Evolutionary conservation across 352 stramenopile genomes (phyloP).

Genomic region (Pythium aristosporum): DNA sequence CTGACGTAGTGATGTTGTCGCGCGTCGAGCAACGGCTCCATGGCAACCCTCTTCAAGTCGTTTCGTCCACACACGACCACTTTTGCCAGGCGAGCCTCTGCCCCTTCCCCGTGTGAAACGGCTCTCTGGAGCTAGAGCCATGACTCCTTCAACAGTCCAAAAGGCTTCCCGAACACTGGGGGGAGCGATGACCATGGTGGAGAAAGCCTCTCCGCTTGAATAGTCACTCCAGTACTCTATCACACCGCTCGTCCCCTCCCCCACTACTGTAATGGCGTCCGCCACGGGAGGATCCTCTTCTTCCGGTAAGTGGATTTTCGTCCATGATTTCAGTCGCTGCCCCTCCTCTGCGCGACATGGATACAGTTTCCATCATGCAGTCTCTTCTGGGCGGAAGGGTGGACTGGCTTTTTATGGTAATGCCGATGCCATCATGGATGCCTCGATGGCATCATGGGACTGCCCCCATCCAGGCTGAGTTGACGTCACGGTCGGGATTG

Average conservation of each 20-base stretch:
- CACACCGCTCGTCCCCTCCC: too few species aligned
- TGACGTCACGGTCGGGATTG: background rate
- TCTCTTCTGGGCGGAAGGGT: background rate
- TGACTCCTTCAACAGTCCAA: background rate
- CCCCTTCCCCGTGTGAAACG: slow-evolving; percentile 2
- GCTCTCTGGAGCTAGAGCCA: background rate
- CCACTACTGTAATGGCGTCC: too few species aligned
- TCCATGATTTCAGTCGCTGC: background rate
- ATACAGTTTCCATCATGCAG: slow-evolving; percentile 19
- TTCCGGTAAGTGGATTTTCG: background rate
- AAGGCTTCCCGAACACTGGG: background rate
- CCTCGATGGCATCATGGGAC: too few species aligned
- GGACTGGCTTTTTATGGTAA: slow-evolving; percentile 6
- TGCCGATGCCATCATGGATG: too few species aligned
- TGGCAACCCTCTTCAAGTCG: background rate
- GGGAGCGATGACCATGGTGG: background rate
- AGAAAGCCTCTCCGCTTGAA: background rate
- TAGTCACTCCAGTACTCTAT: too few species aligned
- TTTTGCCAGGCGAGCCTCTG: slow-evolving; percentile 11
- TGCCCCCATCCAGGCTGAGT: too few species aligned
- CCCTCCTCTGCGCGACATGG: slow-evolving; percentile 13
- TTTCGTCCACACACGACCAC: background rate
- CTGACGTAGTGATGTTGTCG: slow-evolving; percentile 10
- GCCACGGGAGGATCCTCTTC: background rate
- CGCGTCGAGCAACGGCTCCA: slow-evolving; percentile 8